Percentiles rank a stretch among this genome's conserved stretches.
Evolutionary conservation across 2,329 filamentous ascomycete species (phyloP).

Genomic region (Aureobasidium sp.): DNA sequence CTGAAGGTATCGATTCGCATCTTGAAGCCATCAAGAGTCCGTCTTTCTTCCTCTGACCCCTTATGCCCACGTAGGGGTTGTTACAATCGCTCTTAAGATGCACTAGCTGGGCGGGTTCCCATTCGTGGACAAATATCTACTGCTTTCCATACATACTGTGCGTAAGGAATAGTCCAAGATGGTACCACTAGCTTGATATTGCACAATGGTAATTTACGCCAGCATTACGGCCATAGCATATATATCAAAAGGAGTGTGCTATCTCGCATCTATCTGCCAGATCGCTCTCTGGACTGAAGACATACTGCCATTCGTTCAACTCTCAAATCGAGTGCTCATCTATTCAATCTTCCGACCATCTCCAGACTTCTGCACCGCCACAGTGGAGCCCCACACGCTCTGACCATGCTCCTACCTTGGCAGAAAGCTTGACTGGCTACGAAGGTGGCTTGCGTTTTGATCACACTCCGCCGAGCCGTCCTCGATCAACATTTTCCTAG

Average conservation of each 20-base stretch:
- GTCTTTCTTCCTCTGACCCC: background rate
- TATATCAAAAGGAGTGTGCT: no score
- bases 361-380: background rate
- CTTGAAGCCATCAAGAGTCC: background rate
- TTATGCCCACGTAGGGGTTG: background rate
- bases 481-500: background rate
- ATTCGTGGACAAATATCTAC: no score
- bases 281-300: no score
- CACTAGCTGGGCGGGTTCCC: background rate
- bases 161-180: background rate
- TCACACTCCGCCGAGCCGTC: background rate
- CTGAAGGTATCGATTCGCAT: background rate
- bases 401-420: constrained; percentile 4
- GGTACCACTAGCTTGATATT: no score
- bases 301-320: no score
- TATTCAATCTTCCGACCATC: no score
- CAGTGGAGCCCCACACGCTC: background rate
- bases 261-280: no score
- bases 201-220: no score
- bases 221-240: no score
- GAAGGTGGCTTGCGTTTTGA: background rate
- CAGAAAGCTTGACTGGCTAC: constrained; percentile 7
- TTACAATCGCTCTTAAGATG: background rate
- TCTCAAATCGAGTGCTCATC: no score
- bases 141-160: background rate